These are phyloP conservation scores for Trichaptum fuscoviolaceum DNA, from an alignment of 768 basidiomycete species.

Conservation along the genomic window DNA sequence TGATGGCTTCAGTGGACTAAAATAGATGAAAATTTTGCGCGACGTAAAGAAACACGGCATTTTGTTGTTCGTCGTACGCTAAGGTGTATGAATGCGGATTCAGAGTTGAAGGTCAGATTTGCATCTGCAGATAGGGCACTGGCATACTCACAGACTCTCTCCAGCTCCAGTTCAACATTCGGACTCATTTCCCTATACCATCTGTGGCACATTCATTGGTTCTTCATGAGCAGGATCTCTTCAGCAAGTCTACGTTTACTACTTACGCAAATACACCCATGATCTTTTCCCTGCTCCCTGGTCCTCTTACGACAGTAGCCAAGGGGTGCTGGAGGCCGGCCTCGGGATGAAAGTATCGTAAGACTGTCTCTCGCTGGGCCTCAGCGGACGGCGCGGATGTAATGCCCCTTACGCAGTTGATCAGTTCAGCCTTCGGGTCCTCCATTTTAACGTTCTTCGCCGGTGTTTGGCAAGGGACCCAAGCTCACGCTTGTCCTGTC, in stretches of 20 bases:
- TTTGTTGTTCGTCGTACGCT: conserved; percentile 45
- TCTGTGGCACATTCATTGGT: conserved; percentile 22
- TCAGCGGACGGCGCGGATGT: neutral
- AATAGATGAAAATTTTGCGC: conserved; percentile 51
- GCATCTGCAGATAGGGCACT: neutral
- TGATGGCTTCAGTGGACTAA: conserved; percentile 38
- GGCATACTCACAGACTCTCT: conserved; percentile 37
- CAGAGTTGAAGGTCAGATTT: too few relatives aligned
- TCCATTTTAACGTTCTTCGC: too few relatives aligned
- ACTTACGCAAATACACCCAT: conserved; percentile 56
- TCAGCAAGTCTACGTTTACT: conserved; percentile 16
- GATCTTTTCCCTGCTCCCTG: conserved; percentile 51
- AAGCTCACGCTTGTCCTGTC: too few relatives aligned
- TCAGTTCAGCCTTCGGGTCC: neutral
- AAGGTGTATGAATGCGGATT: neutral
- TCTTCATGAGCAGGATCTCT: neutral
- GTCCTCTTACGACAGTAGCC: conserved; percentile 39
- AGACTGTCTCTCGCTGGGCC: neutral
- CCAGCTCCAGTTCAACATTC: conserved; percentile 33
- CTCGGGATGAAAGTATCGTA: conserved; percentile 47
- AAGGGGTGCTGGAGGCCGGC: conserved; percentile 57
- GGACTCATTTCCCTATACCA: conserved; percentile 67
- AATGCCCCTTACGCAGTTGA: neutral
- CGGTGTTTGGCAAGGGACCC: too few relatives aligned
- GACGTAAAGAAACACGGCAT: conserved; percentile 45